Conservation (phyloP, 805 yeast species). For the Lipomyces chichibuensis region DNA sequence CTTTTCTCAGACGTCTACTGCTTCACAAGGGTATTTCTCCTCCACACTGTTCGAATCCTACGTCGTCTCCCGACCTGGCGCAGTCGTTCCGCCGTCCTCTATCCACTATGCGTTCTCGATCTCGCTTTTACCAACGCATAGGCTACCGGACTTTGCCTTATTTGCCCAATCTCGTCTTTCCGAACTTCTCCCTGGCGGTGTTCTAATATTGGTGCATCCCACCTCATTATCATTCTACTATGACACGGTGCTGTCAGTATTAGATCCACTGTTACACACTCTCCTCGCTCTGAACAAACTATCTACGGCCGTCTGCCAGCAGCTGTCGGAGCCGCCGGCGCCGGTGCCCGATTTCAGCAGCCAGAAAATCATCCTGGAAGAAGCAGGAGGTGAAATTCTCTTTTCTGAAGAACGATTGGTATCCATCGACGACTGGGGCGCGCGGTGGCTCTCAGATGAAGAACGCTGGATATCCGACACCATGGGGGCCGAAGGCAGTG, state of each 20-base stretch:
- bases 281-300: constrained; percentile 38
- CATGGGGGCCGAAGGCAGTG: constrained; percentile 7
- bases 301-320: constrained; percentile 37
- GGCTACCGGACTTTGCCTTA: constrained; percentile 32
- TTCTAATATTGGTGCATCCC: constrained; percentile 37
- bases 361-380: constrained; percentile 22
- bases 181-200: constrained; percentile 38
- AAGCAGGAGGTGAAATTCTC: constrained; percentile 28
- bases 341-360: constrained; percentile 24
- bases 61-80: constrained; percentile 3
- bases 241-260: constrained; percentile 34
- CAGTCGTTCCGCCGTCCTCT: constrained; percentile 29
- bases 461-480: constrained; percentile 34
- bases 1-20: constrained; percentile 22
- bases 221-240: constrained; percentile 34
- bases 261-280: constrained; percentile 38
- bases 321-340: constrained; percentile 35
- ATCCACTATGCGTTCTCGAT: constrained; percentile 35
- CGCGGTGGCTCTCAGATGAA: constrained; percentile 37
- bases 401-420: constrained; percentile 12
- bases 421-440: constrained; percentile 35
- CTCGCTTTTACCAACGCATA: constrained; percentile 37
- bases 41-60: constrained; percentile 24
- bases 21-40: constrained; percentile 19
- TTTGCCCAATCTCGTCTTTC: constrained; percentile 28